Base-by-base conservation (phyloP, 495 filamentous ascomycete genomes). In the Podospora appendiculata region DNA sequence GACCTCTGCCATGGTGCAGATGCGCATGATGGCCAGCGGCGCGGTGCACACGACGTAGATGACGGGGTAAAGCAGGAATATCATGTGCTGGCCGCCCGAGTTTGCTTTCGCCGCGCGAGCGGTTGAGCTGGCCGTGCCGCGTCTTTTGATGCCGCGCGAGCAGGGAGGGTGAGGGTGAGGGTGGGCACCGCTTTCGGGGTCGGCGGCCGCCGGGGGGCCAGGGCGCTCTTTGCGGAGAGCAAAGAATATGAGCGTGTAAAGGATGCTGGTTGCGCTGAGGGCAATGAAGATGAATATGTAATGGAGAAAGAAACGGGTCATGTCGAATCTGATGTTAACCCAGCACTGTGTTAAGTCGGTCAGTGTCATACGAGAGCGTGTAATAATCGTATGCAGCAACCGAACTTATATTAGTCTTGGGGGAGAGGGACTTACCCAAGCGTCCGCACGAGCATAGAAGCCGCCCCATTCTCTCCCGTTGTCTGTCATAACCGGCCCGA, bases 281-380 rank as follows among this genome's bases (percentile, higher is more conserved):
- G 79, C 72, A 43, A 89, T 66, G 68, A 90, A 89, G 65, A 90
- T 87, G 79, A 83, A 91, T 55, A 90, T 74, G 60, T 91, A 91
- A 58, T 91, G 87, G 16, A 84, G 77, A 73, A 78, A 81, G 1
- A 91, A 76, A 55, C 86, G 86, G 40, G 81, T 70, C 6, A 63
- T 58, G 51, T 82, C 75, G 64, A 82, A 87, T 1, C 74, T 64
- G 39, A 72, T 62, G 56, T 78, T 84, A 34, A 89, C 78, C 86
- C 86, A 89, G 66, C 86, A 89, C 86, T 86, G 54, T 0, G 10
- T 0, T 32, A 4, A 7, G 35, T 16, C 51, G 33, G 50, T 39
- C 19, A 34, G 33, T 42, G 8, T 14, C 16, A 51, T n/a, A 57
- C 32, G 59, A 49, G 51, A 40, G 10, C 3, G 43, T 33, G 43